Base-by-base conservation (phyloP, 495 filamentous ascomycete genomes). In the Penicillium arizonense region DNA sequence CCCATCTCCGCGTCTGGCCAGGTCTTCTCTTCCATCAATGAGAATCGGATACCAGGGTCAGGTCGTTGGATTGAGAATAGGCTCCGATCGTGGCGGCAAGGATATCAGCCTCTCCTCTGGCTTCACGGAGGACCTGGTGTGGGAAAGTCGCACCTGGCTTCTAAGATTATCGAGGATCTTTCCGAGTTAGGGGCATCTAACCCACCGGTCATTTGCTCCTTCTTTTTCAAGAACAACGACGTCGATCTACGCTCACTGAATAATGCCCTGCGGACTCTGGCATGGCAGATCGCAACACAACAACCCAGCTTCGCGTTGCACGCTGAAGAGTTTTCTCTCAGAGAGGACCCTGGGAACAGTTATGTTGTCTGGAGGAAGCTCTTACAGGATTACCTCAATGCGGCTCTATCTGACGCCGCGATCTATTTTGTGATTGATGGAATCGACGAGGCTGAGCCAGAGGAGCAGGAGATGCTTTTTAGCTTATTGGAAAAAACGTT, bases 81-180 rank as follows among this genome's bases (percentile, higher is more conserved):
- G 38, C 23, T 53, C 13, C 32, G 18, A 21, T 26, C 51, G 9
- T 53, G 42, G 51, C 46, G 42, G 51, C 14, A 38, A 13, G 44
- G 43, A 37, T 6, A 12, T 47, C n/a, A 56, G 23, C 67, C 59
- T 35, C 46, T 70, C 16, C 58, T 72, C 26, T 70, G 61, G 66
- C 51, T 72, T 28, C 65, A 58, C 30, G 68, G 68, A 10, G 59
- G 47, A 7, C 61, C 60, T 45, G 68, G 63, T 1, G 64, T 63
- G 3, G 68, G 68, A 5, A 71, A 71, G 43, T 68, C 68, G 0
- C 65, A 60, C 55, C 50, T 71, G 1, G 62, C 66, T 12, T 52
- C 66, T 3, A 62, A 61, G 39, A 58, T 69, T 14, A 63, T 71
- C 20, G 40, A 4, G 0, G 48, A 35, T 12, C 42, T 49, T 16